Base-by-base conservation (phyloP, 208 protist genomes). In the Wallacemonas rigidus region DNA sequence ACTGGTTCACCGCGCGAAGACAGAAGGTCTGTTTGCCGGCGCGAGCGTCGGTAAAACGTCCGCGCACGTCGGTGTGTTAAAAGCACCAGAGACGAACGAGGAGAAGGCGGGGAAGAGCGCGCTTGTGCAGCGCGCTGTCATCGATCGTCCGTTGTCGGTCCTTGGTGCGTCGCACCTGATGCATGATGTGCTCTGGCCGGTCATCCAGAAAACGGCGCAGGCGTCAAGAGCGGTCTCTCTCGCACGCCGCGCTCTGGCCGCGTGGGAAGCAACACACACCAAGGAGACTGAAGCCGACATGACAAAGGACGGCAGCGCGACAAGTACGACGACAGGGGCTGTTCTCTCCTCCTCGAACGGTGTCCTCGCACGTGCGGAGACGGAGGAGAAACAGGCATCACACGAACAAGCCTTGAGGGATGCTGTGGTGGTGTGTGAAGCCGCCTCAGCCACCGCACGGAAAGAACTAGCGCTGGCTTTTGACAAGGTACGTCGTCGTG, bases 121-220 rank as follows among this genome's bases (percentile, higher is more conserved):
- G 11, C 35, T 80, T 39, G 56, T 93, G 40, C 83, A 86, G 69
- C 78, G 79, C 3, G 72, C 82, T 11, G 45, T 93, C 3, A 77
- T 91, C 14, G 87, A 92, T 64, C 69, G 75, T 1, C 82, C 88
- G 58, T 78, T 91, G 57, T 81, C 88, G 39, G 83, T 86, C 1
- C 26, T 88, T 2, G 88, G 85, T 9, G 75, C 74, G 14, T 77
- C 80, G 15, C 88, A 94, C 73, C 64, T 85, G 7, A 68, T 89
- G n/a, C 81, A 91, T 56, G 81, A 91, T 54, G 57, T 73, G 14
- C 65, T 94, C 38, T 79, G 82, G 75, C 45, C 84, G 2, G 72
- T 69, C 15, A 86, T 91, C 57, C 6, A 76, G 0, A 74, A 76
- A 3, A 58, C 79, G 12, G 73, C 83, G 14, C 69, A 71, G 4